Conservation (phyloP, 148 eudicot species). For the Linanthus parryae region DNA sequence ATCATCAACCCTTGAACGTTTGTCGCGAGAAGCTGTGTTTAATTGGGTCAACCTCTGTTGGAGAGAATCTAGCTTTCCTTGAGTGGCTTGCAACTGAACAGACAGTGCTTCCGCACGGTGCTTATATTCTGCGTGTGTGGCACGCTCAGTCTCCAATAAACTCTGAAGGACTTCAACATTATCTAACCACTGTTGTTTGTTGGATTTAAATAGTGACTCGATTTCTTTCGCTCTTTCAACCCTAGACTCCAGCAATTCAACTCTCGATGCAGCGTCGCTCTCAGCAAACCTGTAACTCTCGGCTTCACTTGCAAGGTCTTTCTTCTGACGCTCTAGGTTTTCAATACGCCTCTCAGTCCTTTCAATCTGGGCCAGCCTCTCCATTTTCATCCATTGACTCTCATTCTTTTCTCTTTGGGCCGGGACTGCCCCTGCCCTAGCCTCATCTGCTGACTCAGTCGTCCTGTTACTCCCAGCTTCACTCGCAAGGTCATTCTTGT, state of each 20-base stretch:
- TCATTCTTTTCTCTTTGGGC: slow-evolving; percentile 67
- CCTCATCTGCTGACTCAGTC: too few species aligned
- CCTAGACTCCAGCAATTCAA: slow-evolving; percentile 58
- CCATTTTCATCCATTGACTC: slow-evolving; percentile 60
- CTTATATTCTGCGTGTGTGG: slow-evolving; percentile 73
- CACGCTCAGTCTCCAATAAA: slow-evolving; percentile 71
- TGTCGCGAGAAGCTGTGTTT: slow-evolving; percentile 65
- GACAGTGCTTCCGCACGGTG: slow-evolving; percentile 78
- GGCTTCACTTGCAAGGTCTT: slow-evolving; percentile 42
- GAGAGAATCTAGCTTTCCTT: slow-evolving; percentile 65
- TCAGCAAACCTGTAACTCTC: slow-evolving; percentile 58
- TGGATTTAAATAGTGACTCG: slow-evolving; percentile 59
- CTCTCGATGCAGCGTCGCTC: slow-evolving; percentile 59
- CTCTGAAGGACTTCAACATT: slow-evolving; percentile 72
- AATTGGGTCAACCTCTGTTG: slow-evolving; percentile 75
- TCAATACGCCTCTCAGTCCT: slow-evolving; percentile 72
- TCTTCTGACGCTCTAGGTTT: slow-evolving; percentile 50
- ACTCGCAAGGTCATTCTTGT: slow-evolving; percentile 35
- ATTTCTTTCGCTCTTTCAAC: slow-evolving; percentile 86
- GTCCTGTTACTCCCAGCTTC: too few species aligned
- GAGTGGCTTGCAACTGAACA: slow-evolving; percentile 74
- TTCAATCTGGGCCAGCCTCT: slow-evolving; percentile 73
- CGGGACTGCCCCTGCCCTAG: too few species aligned
- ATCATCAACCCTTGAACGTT: slow-evolving; percentile 67
- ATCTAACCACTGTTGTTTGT: slow-evolving; percentile 68